Conservation (phyloP, 192 early-diverging fungal genomes). For the Podila minutissima region DNA sequence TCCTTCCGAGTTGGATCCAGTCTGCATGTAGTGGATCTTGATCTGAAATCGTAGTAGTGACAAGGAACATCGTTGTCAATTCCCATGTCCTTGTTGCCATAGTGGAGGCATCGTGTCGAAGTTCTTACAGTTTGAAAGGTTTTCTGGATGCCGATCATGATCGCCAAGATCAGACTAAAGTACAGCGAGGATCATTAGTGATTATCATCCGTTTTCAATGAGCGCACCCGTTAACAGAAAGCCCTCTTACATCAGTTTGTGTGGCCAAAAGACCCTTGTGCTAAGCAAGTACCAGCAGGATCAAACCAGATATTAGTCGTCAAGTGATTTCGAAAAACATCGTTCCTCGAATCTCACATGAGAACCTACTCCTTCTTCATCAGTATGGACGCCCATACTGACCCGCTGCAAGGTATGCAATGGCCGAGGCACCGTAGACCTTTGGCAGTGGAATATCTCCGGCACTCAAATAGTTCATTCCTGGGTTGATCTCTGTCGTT, state of each 20-base stretch:
- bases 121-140: constrained; percentile 56
- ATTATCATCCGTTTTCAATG: too few species aligned
- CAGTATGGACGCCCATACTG: constrained; percentile 44
- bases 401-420: constrained; percentile 49
- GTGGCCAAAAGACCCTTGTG: constrained; percentile 58
- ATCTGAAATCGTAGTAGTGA: constrained; percentile 17
- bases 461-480: constrained; percentile 58
- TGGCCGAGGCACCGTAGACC: constrained; percentile 50
- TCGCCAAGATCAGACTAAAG: constrained; percentile 51
- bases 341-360: not conserved
- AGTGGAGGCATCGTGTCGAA: not conserved
- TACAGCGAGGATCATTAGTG: not conserved
- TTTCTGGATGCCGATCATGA: constrained; percentile 62
- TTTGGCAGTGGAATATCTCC: constrained; percentile 62
- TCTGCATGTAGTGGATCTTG: constrained; percentile 60
- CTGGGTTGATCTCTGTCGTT: constrained; percentile 57
- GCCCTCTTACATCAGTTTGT: constrained; percentile 58
- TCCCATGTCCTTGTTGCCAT: not conserved
- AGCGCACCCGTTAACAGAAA: too few species aligned
- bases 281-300: not conserved
- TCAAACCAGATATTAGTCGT: not conserved
- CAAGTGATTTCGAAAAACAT: not conserved
- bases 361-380: constrained; percentile 29
- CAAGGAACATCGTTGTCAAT: not conserved
- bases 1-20: constrained; percentile 56